Evolutionary conservation across 83 land plant species (phyloP).

Genomic region (Picea engelmannii): DNA sequence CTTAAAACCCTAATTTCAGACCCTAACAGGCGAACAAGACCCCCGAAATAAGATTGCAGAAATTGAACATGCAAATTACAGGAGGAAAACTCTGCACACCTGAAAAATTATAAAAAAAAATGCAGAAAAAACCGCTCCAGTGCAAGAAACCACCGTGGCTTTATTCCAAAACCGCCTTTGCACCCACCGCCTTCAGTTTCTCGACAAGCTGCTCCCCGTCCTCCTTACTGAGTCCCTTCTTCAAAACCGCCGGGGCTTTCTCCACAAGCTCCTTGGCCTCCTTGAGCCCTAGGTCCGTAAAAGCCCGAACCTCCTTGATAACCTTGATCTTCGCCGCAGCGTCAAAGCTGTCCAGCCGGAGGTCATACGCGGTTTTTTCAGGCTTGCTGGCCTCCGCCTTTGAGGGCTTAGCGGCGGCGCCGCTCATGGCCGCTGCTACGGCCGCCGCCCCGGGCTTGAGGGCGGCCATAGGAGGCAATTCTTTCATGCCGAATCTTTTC

Average conservation of each 20-base stretch:
- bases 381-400: conserved; percentile 25
- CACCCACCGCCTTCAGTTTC: conserved; percentile 49
- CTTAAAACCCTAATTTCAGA: too few relatives aligned
- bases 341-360: conserved; percentile 38
- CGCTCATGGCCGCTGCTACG: conserved; percentile 17
- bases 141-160: background rate
- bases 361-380: conserved; percentile 62
- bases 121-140: background rate
- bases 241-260: conserved; percentile 43
- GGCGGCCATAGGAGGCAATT: conserved; percentile 32
- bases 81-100: too few relatives aligned
- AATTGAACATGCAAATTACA: too few relatives aligned
- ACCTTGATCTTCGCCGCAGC: conserved; percentile 24
- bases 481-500: conserved; percentile 38
- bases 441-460: conserved; percentile 44
- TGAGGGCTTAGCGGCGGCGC: conserved; percentile 9
- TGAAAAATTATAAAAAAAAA: background rate
- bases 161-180: conserved; percentile 34
- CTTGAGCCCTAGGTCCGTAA: conserved; percentile 44
- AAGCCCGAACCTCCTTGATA: too few relatives aligned
- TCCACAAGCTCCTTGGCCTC: conserved; percentile 59
- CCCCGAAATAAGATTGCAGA: too few relatives aligned
- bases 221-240: conserved; percentile 39
- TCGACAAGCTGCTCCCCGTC: conserved; percentile 44
- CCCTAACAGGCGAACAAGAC: too few relatives aligned